Conservation (phyloP, 305 asterid species). For the Fraxinus angustifolia region DNA sequence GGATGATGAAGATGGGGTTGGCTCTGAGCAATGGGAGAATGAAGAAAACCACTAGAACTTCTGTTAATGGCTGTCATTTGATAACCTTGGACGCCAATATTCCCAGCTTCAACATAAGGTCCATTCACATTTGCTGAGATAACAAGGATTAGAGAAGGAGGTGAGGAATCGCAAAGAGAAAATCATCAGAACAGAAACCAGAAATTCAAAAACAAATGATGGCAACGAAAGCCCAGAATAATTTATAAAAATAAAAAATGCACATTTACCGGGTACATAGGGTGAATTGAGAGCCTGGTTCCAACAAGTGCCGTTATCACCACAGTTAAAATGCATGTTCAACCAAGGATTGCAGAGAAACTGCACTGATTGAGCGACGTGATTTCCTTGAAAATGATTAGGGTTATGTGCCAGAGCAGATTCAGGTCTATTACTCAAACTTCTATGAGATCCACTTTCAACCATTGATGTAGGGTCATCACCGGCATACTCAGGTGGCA, state of each 20-base stretch:
- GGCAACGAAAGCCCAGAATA: background rate
- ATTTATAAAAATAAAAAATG: background rate
- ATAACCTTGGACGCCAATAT: conserved; percentile 53
- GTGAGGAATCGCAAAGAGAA: conserved; percentile 11
- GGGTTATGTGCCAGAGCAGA: conserved; percentile 28
- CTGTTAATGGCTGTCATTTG: conserved; percentile 41
- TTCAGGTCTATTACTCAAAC: conserved; percentile 37
- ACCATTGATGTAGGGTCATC: conserved; percentile 35
- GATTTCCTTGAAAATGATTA: conserved; percentile 23
- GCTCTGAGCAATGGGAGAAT: conserved; percentile 52
- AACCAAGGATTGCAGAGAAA: conserved; percentile 29
- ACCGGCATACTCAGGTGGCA: conserved; percentile 43
- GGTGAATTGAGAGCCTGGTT: conserved; percentile 47
- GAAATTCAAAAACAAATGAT: conserved; percentile 9
- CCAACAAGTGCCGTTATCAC: conserved; percentile 49
- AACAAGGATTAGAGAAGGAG: conserved; percentile 10
- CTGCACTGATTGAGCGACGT: background rate
- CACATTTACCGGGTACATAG: conserved; percentile 52
- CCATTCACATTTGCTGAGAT: conserved; percentile 33
- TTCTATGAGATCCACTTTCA: conserved; percentile 46
- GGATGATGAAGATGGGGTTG: conserved; percentile 48
- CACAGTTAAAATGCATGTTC: conserved; percentile 36
- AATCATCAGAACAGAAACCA: conserved; percentile 13
- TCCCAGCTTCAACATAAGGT: conserved; percentile 45
- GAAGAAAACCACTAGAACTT: conserved; percentile 42